These are phyloP conservation scores for Pterocarpus macrocarpus DNA, from an alignment of 306 rosid species.

Conservation along the genomic window DNA sequence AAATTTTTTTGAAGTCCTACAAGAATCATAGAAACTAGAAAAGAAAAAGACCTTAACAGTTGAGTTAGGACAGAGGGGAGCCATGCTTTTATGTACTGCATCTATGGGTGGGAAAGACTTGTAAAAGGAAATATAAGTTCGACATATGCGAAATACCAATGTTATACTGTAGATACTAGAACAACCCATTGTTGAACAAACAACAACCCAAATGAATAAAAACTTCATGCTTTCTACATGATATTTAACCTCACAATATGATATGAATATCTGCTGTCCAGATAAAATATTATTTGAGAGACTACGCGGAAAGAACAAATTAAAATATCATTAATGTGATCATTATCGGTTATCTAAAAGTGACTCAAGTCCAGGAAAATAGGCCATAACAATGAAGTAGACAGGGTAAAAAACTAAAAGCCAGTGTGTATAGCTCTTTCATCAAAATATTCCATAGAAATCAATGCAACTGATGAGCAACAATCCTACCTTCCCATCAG, in stretches of 20 bases:
- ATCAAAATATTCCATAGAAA: conserved; percentile 17
- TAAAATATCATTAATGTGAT: conserved; percentile 22
- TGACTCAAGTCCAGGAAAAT: conserved; percentile 8
- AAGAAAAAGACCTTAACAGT: neutral
- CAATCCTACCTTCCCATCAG: conserved; percentile 80
- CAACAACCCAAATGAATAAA: neutral
- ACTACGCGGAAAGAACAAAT: neutral
- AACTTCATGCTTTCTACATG: neutral
- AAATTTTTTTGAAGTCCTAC: neutral
- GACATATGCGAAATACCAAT: neutral
- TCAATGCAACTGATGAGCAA: conserved; percentile 40
- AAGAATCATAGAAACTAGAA: neutral
- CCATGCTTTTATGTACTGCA: too few relatives aligned
- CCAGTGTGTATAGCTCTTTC: neutral
- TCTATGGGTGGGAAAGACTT: neutral
- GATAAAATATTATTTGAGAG: conserved; percentile 1
- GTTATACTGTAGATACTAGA: neutral
- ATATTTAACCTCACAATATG: neutral
- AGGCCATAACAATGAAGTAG: conserved; percentile 29
- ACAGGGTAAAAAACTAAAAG: conserved; percentile 15
- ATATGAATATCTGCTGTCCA: conserved; percentile 13
- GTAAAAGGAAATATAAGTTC: neutral
- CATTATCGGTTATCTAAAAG: conserved; percentile 25
- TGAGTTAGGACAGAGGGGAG: neutral
- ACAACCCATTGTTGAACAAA: too few relatives aligned